Evolutionary conservation across 2,329 filamentous ascomycete species (phyloP).

Genomic region (Colletotrichum godetiae): DNA sequence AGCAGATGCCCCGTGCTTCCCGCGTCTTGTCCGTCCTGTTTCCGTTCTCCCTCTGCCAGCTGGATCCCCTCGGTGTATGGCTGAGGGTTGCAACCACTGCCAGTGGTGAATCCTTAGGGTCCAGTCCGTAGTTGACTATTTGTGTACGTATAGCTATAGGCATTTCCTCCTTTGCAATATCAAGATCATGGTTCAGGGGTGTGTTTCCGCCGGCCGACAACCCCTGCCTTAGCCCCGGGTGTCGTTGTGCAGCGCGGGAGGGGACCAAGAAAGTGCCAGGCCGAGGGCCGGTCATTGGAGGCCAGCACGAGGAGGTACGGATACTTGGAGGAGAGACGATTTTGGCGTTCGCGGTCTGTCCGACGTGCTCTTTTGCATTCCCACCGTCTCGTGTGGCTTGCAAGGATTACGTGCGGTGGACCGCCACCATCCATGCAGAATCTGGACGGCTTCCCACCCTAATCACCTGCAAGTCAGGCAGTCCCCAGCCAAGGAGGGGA

Average conservation of each 20-base stretch:
- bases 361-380: slow-evolving; percentile 22
- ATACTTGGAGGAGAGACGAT: not conserved
- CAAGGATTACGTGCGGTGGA: slow-evolving; percentile 31
- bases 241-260: slow-evolving; percentile 20
- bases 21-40: not conserved
- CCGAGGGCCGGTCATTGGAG: slow-evolving; percentile 13
- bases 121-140: not conserved
- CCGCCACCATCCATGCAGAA: slow-evolving; percentile 32
- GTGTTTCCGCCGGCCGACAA: slow-evolving; percentile 10
- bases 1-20: not conserved
- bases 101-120: not conserved
- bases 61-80: not conserved
- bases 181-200: slow-evolving; percentile 22
- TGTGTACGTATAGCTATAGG: not conserved
- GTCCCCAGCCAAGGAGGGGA: slow-evolving; percentile 31
- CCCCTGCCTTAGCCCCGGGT: slow-evolving; percentile 34
- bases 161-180: not conserved
- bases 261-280: slow-evolving; percentile 20
- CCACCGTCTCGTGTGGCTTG: slow-evolving; percentile 36
- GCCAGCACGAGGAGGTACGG: not conserved
- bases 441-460: slow-evolving; percentile 36
- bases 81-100: not conserved
- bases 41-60: not conserved
- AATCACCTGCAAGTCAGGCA: slow-evolving; percentile 37
- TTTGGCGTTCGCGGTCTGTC: slow-evolving; percentile 23